phyloP scores from a whole-genome alignment of 164 flowering plant genomes.

The Umbellularia californica region DNA sequence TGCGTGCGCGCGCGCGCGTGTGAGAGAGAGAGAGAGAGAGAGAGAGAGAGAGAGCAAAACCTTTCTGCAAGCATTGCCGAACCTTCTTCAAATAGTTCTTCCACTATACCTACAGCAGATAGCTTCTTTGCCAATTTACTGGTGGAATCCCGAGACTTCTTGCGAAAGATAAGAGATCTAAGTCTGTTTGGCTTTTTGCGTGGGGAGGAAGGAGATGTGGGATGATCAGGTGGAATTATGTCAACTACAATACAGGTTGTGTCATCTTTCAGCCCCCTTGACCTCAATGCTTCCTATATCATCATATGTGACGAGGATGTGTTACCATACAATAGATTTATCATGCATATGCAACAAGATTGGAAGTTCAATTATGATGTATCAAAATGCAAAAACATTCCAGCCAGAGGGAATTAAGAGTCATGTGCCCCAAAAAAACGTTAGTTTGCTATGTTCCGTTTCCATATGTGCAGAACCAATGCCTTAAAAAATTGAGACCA shows the following conservation, averaged over 20 bases:
- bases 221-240: conserved; percentile 70
- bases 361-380: not conserved
- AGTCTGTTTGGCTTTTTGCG: conserved; percentile 59
- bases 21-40: not conserved
- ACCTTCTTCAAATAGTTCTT: conserved; percentile 91
- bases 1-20: too few relatives aligned
- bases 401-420: too few relatives aligned
- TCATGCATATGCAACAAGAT: not conserved
- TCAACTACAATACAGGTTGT: conserved; percentile 90
- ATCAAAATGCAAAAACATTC: not conserved
- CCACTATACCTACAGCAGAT: conserved; percentile 69
- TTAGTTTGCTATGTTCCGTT: too few relatives aligned
- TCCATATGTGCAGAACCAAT: too few relatives aligned
- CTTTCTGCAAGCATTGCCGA: conserved; percentile 96
- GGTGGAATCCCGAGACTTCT: conserved; percentile 41
- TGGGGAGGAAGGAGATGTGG: conserved; percentile 39
- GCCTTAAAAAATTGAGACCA: too few relatives aligned
- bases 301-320: conserved; percentile 7
- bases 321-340: not conserved
- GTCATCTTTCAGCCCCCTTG: conserved; percentile 83
- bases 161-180: conserved; percentile 55
- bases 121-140: conserved; percentile 60
- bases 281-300: conserved; percentile 66
- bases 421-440: too few relatives aligned
- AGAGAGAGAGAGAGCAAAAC: conserved; percentile 25